These are phyloP conservation scores for Bacidia gigantensis DNA, from an alignment of 495 filamentous ascomycete species.

Conservation along the genomic window DNA sequence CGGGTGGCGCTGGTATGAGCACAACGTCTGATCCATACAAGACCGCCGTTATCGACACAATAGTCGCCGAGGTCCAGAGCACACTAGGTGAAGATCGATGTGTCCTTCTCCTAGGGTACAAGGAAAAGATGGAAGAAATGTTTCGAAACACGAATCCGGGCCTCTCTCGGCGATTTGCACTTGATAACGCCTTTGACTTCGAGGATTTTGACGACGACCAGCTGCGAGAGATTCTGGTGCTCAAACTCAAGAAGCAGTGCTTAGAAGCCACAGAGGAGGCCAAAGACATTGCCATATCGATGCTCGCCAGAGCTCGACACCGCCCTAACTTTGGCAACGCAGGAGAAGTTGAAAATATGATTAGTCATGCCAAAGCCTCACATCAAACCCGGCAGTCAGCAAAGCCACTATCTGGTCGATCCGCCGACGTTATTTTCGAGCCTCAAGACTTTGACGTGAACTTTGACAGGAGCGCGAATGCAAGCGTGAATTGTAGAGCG, in stretches of 20 bases:
- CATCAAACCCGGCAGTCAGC: slow-evolving; percentile 38
- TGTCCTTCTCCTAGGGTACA: slow-evolving; percentile 63
- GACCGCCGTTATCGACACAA: slow-evolving; percentile 57
- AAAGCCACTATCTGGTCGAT: slow-evolving; percentile 8
- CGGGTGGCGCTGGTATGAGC: slow-evolving; percentile 17
- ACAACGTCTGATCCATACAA: slow-evolving; percentile 40
- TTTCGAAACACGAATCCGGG: slow-evolving; percentile 73
- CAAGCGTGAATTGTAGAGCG: slow-evolving; percentile 35
- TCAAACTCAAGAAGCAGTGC: slow-evolving; percentile 38
- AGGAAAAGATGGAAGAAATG: slow-evolving; percentile 64
- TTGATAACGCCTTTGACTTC: slow-evolving; percentile 51
- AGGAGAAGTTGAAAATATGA: slow-evolving; percentile 49
- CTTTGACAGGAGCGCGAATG: slow-evolving; percentile 39
- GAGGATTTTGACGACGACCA: slow-evolving; percentile 53
- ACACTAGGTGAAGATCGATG: slow-evolving; percentile 65
- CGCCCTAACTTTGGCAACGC: slow-evolving; percentile 41
- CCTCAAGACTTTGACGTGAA: slow-evolving; percentile 56
- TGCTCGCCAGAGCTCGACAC: slow-evolving; percentile 31
- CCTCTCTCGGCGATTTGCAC: slow-evolving; percentile 50
- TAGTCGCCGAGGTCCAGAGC: slow-evolving; percentile 74
- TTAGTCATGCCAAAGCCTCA: slow-evolving; percentile 43
- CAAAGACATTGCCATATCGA: slow-evolving; percentile 25
- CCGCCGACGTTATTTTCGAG: slow-evolving; percentile 31
- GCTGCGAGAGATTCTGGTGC: slow-evolving; percentile 41
- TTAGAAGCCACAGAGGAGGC: slow-evolving; percentile 31